Evolutionary conservation across 441 rosid genomes (phyloP).

Genomic region (Arabidopsis lyrata): DNA sequence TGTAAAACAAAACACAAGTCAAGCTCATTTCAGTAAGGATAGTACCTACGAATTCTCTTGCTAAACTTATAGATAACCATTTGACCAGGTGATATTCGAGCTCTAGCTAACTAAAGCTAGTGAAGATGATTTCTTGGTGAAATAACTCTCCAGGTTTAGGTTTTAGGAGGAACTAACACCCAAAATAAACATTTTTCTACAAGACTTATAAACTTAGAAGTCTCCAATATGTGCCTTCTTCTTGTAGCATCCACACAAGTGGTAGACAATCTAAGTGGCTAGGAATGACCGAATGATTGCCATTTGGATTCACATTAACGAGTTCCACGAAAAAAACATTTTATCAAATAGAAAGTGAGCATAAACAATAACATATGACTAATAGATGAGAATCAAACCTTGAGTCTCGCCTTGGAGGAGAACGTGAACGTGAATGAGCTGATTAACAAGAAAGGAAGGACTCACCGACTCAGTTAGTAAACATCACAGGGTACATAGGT

Average conservation of each 20-base stretch:
- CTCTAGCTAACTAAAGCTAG: slow-evolving; percentile 9
- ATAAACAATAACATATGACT: not conserved
- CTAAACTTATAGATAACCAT: not conserved
- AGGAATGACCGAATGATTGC: not conserved
- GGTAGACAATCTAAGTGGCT: slow-evolving; percentile 1
- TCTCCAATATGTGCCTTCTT: not conserved
- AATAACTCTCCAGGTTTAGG: not conserved
- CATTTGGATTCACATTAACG: not conserved
- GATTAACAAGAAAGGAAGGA: slow-evolving; percentile 45
- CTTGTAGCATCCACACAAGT: not conserved
- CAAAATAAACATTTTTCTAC: not conserved
- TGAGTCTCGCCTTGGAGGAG: slow-evolving; percentile 63
- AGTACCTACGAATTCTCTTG: not conserved
- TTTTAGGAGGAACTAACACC: not conserved
- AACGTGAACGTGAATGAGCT: slow-evolving; percentile 76
- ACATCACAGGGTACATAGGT: slow-evolving; percentile 7
- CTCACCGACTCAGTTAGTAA: slow-evolving; percentile 31
- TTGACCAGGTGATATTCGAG: not conserved
- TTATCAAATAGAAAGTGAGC: slow-evolving; percentile 1
- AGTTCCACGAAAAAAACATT: too few relatives aligned
- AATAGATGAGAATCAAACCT: slow-evolving; percentile 56
- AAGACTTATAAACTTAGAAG: not conserved
- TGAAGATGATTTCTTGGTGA: not conserved
- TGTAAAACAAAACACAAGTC: slow-evolving; percentile 61
- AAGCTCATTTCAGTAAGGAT: slow-evolving; percentile 50